phyloP scores from a whole-genome alignment of 1,139 yeast genomes.

The Kodamaea ohmeri region DNA sequence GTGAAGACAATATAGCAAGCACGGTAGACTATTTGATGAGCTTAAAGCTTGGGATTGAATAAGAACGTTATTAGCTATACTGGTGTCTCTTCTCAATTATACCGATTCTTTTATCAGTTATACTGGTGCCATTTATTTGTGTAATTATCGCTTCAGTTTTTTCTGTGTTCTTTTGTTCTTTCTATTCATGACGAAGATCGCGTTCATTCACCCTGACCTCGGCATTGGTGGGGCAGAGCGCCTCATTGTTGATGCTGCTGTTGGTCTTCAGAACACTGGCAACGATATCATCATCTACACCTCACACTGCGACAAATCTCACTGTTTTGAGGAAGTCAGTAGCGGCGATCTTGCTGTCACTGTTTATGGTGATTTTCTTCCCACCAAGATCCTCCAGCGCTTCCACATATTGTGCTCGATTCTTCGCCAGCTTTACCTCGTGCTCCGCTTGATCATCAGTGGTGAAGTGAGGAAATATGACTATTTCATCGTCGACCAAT shows the following conservation, averaged over 20 bases:
- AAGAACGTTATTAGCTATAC: too few relatives aligned
- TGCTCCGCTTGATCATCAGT: conserved; percentile 45
- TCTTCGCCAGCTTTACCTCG: conserved; percentile 72
- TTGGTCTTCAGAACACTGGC: conserved; percentile 72
- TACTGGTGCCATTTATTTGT: too few relatives aligned
- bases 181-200: conserved; percentile 38
- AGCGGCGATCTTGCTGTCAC: conserved; percentile 54
- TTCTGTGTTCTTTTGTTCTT: not conserved
- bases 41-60: too few relatives aligned
- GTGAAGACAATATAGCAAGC: too few relatives aligned
- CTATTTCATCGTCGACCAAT: conserved; percentile 80
- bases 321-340: conserved; percentile 87
- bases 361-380: conserved; percentile 81
- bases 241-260: conserved; percentile 90
- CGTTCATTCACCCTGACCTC: conserved; percentile 91
- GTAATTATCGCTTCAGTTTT: too few relatives aligned
- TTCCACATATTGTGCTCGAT: conserved; percentile 83
- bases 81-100: too few relatives aligned
- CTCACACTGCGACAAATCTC: conserved; percentile 81
- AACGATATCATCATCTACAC: conserved; percentile 73
- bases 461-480: conserved; percentile 56
- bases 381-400: conserved; percentile 62
- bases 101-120: too few relatives aligned
- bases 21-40: too few relatives aligned
- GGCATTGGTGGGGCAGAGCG: conserved; percentile 98